Evolutionary conservation across 2,329 filamentous ascomycete genomes (phyloP), one percentile per base, ranked within the genome.

Genomic region (Huntiella abstrusa): DNA sequence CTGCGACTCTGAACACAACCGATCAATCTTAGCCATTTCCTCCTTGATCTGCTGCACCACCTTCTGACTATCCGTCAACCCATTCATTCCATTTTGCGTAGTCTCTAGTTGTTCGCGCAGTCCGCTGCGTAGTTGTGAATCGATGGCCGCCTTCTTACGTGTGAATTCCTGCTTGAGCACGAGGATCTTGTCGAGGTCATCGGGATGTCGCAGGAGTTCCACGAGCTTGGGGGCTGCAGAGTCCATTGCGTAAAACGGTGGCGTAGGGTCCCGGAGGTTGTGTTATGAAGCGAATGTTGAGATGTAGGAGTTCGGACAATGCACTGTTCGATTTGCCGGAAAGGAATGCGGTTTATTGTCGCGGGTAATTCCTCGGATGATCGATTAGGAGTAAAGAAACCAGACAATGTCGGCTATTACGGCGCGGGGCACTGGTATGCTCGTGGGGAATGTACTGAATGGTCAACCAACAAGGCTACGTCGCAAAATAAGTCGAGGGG

Each of bases 1-100:
- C 67, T 96, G 88, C 46, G 87, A 87, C 64, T 98, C 92, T 52
- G 87, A 86, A 66, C 91, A 98, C 53, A 98, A 75, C 64, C 84
- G 86, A 67, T 98, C 91, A 57, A 98, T 96, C 64, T 88, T 92
- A 70, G 92, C 86, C 76, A 98, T 91, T 66, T 98, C 91, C 54
- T 96, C 88, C 62, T 93, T 94, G 64, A 95, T 95, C 55, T 82
- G 75, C 58, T 84, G 81, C 33, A 98, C 83, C 51, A 84, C 84
- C 61, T 87, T 83, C 63, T 96, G 87, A 48, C 87, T 87, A 58
- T 95, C 86, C 39, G 75, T 77, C 53, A 98, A 79, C 52, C 83
- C 83, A 53, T 68, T 80, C 78, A 98, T 94, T 60, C 91, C 91
- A 54, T 82, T 75, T 65, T 96, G 88, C 8, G 91, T 95, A 46